Evolutionary conservation across 2,329 filamentous ascomycete species (phyloP), one percentile per base, ranked within the genome.

Genomic region (Pseudocercospora crystallina): DNA sequence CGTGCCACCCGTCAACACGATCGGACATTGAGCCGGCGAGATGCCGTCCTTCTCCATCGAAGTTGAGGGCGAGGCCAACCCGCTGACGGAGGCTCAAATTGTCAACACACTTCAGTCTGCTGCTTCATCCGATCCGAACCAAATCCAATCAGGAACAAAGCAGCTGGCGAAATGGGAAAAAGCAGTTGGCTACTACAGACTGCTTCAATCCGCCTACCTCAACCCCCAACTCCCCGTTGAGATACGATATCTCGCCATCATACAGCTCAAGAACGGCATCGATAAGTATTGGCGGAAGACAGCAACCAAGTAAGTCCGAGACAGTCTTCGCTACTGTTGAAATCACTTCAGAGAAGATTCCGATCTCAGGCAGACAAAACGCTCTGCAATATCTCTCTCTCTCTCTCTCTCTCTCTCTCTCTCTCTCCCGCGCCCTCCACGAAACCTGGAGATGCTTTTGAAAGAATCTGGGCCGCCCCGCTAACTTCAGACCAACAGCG

Each of bases 241-340:
- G 63, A 81, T 92, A 46, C 87, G 94, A 54, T 90, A 95, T 65
- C 84, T 96, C 9, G 88, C 92, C 47, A 83, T 97, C 51, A 96
- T 97, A 60, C 89, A 96, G 67, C 79, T 99, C 47, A 97, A 97
- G 69, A 96, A 97, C 69, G 94, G 91, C 48, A 91, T 97, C 70
- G 92, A 97, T 68, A 90, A 87, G 67, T 90, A 90, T 71, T 99
- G 94, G 94, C 82, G 94, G 66, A 89, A 79, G 67, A 88, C 87
- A 31, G 83, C 89, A 43, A 81, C 87, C 26, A 26, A 26, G 20
- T 26, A 26, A 26, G 20, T 26, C 20, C 3, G 20, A 26, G 20
- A 26, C 4, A 14, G 2, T 26, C 3, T 26, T 26, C 4, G 7
- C 14, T 11, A 4, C 14, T 3, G 29, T 40, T 11, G 40, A 43